These are phyloP conservation scores for Trichosanthes truncata DNA, from an alignment of 306 rosid genomes.

Conservation along the genomic window DNA sequence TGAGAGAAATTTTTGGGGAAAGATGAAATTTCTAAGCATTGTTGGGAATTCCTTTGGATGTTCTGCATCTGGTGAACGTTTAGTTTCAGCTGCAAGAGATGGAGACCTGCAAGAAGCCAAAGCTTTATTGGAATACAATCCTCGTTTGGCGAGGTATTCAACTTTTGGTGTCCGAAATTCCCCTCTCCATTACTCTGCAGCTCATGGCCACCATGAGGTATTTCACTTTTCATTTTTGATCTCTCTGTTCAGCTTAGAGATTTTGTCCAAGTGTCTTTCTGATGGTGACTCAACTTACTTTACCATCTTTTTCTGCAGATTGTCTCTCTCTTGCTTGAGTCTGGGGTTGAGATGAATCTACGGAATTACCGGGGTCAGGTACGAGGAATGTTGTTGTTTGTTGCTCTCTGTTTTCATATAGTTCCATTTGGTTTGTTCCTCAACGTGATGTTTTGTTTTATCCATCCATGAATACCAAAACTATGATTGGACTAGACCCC, in stretches of 20 bases:
- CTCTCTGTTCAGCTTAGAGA: neutral
- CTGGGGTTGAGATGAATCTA: constrained; percentile 91
- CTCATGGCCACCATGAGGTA: constrained; percentile 99
- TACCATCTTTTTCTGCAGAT: constrained; percentile 31
- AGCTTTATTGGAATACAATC: constrained; percentile 86
- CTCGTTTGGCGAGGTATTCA: constrained; percentile 86
- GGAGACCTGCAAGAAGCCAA: constrained; percentile 97
- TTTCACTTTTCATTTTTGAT: neutral
- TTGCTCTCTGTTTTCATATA: constrained; percentile 1
- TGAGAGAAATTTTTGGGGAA: neutral
- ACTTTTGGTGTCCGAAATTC: constrained; percentile 97
- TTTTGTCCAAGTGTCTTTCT: neutral
- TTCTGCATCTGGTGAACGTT: constrained; percentile 95
- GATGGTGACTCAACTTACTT: constrained; percentile 11
- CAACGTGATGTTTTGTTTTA: neutral
- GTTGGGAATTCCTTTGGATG: constrained; percentile 98
- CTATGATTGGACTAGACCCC: neutral
- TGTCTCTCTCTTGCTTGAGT: constrained; percentile 80
- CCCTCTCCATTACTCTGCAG: constrained; percentile 94
- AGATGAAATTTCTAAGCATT: constrained; percentile 65
- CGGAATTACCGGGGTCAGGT: constrained; percentile 99
- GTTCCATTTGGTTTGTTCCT: neutral
- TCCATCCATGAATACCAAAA: neutral
- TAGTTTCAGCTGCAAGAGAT: constrained; percentile 99
- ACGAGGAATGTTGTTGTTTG: neutral